Base-by-base conservation (phyloP, 2,329 filamentous ascomycete species). In the Colletotrichum musicola region DNA sequence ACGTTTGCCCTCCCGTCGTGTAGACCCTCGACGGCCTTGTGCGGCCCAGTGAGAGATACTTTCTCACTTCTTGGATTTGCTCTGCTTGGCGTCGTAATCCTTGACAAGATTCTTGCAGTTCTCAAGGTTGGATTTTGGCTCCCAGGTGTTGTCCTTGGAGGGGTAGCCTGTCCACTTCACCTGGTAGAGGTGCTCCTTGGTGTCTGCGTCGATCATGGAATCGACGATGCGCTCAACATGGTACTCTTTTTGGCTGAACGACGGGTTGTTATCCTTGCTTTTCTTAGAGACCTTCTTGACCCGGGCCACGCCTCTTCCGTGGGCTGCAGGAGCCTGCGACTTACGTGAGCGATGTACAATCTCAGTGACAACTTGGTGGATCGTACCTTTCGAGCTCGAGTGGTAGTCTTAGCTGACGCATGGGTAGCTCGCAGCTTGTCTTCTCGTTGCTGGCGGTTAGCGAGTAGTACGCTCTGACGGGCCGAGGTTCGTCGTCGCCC, bases 111-210 rank as follows among this genome's bases (percentile, higher is more conserved):
- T 71, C 10, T 69, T 64, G 62, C 84, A 85, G 3, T 82, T 78
- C 0, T 57, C 61, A 18, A 88, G 72, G 64, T 87, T 83, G 18
- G 64, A 73, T 72, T 78, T 81, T 1, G 84, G 84, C 77, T 88
- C 86, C 87, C 87, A 89, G 0, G 85, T 88, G 66, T 83, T 87
- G 1, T 84, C 74, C 18, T 77, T 75, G 1, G 72, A 69, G 0
- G 78, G 58, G 62, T 80, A 88, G 0, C 83, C 84, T 71, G 83
- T 81, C 87, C 87, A 89, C 74, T 88, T 87, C 61, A 89, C 81
- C 4, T 78, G 69, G 73, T 85, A 89, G 72, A 81, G 75, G 69
- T 81, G 77, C 67, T 80, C 74, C 68, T 77, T 76, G 1, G 79
- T 81, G 5, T 75, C 73, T 6, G 72, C 73, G 47, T 84, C 80